These are phyloP conservation scores for Rhizopogon rudus DNA, from an alignment of 768 basidiomycete species.

Conservation along the genomic window DNA sequence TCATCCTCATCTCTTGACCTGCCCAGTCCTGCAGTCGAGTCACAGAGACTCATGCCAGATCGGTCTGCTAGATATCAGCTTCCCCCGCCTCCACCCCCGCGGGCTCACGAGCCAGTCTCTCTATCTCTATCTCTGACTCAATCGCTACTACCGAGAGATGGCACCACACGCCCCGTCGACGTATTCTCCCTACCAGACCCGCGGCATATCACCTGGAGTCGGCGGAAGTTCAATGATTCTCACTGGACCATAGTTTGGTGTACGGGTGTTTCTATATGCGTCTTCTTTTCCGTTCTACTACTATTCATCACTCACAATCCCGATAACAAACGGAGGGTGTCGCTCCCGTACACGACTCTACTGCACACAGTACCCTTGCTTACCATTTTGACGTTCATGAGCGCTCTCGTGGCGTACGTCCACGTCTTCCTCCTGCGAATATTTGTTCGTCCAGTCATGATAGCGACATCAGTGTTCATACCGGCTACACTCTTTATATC, in stretches of 20 bases:
- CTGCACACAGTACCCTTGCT: conserved; percentile 76
- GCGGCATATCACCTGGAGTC: conserved; percentile 54
- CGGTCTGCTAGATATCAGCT: conserved; percentile 34
- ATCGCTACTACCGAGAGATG: conserved; percentile 74
- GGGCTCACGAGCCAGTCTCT: conserved; percentile 43
- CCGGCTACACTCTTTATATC: conserved; percentile 71
- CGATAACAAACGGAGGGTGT: conserved; percentile 12
- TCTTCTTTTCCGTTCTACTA: conserved; percentile 60
- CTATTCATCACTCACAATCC: conserved; percentile 55
- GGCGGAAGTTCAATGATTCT: conserved; percentile 71
- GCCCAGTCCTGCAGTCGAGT: conserved; percentile 4
- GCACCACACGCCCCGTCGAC: conserved; percentile 55
- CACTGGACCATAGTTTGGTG: conserved; percentile 69
- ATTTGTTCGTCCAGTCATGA: conserved; percentile 81
- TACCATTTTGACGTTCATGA: conserved; percentile 64
- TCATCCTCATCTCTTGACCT: conserved; percentile 27
- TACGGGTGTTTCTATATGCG: conserved; percentile 50
- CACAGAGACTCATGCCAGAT: conserved; percentile 5
- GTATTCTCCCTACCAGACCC: conserved; percentile 79
- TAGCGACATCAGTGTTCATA: conserved; percentile 70
- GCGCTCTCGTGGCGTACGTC: conserved; percentile 65
- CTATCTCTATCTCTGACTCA: conserved; percentile 59
- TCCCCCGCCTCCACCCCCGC: conserved; percentile 37
- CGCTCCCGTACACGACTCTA: conserved; percentile 60
- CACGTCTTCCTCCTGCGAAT: conserved; percentile 74